Evolutionary conservation across 352 stramenopile species (phyloP), one percentile per base, ranked within the genome.

Genomic region (Pythium vanterpoolii): DNA sequence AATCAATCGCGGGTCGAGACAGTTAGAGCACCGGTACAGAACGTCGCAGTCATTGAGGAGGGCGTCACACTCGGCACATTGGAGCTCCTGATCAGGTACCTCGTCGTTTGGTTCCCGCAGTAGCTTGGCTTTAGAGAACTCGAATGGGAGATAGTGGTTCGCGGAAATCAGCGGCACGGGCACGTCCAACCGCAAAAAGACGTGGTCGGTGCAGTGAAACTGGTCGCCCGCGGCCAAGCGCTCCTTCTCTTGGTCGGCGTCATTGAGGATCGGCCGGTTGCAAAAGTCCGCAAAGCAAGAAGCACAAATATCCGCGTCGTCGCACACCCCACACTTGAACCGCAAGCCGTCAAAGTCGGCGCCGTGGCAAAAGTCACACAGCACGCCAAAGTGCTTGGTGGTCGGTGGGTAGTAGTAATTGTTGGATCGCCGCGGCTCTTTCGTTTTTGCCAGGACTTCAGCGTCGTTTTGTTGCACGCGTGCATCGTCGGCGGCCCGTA

Each of bases 311-410:
- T 93, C 83, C 56, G 85, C 81, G 51, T 93, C 80, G 21, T 67
- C 71, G 49, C 83, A 93, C 28, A 80, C 77, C 1, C 69, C 75
- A 45, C 83, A 93, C 62, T 93, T 93, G 67, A 89, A 93, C 8
- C 83, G 73, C 16, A 81, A 30, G 4, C 68, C 67, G 16, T 70
- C 46, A 34, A 93, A 79, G 36, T 90, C 83, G 19, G 71, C 72
- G 19, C 70, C 68, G 48, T 80, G 69, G 56, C 83, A 93, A 26
- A 78, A 75, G 43, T 93, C 82, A 47, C 83, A 93, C 19, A 83
- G 76, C 8, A 93, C 78, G 21, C 81, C 80, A 43, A 79, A 74
- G 65, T 93, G 80, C 23, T 69, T 76, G 0, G 69, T 72, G 31
- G 73, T 58, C 5, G 51, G 50, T n/a, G 79, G 83, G 44, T 90